Evolutionary conservation across 805 yeast genomes (phyloP), one percentile per base, ranked within the genome.

Genomic region (Myxozyma neotropica): DNA sequence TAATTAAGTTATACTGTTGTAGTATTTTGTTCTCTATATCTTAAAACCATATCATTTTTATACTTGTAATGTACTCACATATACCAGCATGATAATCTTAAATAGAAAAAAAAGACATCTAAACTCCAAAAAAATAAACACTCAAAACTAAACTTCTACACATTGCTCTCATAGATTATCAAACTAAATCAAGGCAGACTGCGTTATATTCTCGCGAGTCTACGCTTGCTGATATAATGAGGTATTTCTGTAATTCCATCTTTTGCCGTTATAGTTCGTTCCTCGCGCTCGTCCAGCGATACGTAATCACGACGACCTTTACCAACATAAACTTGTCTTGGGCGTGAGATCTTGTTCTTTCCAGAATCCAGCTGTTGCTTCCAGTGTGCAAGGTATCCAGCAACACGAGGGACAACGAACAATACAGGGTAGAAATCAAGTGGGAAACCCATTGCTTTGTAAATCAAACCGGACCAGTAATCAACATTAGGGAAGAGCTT

Each of bases 371-470:
- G 56, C 56, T 61, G 65, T 46, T 61, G 65, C 29, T 61, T 61
- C 65, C 65, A 61, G 53, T 61, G 65, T 27, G 65, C 65, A 23
- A 61, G 62, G 40, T 61, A 61, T 13, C 65, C 65, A 7, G 65
- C 64, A 8, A 61, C 59, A 8, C 65, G 59, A 13, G 65, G 65
- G n/a, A 61, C 65, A 29, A 61, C 65, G 40, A 61, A 61, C 36
- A 61, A 38, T 23, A 61, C 65, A 12, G 65, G 65, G 44, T 59
- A 61, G 51, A 61, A 61, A 39, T 61, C 65, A 21, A 61, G 52
- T n/a, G 65, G 65, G 55, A 61, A 61, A 23, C 65, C 65, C 65
- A 61, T 61, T 12, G 65, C 59, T 26, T 61, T 61, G 53, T 61
- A 61, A 48, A 61, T 61, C 45, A 61, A 44, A n/a, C 65, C 65